These are phyloP conservation scores for Lasiodiplodia citricola DNA, from an alignment of 2,329 filamentous ascomycete species.

Conservation along the genomic window DNA sequence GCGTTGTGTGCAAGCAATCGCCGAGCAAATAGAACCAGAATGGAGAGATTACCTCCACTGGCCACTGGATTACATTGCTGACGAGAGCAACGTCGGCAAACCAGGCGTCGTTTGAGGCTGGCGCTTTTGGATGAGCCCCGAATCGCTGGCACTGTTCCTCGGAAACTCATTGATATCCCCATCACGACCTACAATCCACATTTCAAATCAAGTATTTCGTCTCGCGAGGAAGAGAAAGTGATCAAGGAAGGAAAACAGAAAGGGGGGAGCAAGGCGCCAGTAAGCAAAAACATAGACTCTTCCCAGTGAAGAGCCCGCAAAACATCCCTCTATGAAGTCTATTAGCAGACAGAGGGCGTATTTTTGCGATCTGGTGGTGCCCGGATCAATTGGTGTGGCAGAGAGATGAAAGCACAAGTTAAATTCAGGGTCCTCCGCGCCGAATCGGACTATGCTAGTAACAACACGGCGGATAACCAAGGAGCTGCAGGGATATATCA, in stretches of 20 bases:
- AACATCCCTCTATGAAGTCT: background rate
- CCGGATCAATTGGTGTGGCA: too few relatives aligned
- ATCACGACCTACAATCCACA: background rate
- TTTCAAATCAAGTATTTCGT: background rate
- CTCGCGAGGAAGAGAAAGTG: background rate
- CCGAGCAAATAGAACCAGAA: slow-evolving; percentile 14
- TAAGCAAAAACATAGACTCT: background rate
- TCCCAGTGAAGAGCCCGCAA: background rate
- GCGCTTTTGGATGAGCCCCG: background rate
- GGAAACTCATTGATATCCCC: background rate
- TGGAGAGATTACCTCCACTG: slow-evolving; percentile 25
- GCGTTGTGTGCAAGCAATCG: slow-evolving; percentile 20
- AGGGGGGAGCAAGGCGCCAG: background rate
- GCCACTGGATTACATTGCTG: slow-evolving; percentile 26
- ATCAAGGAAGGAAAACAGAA: background rate
- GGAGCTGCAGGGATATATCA: background rate
- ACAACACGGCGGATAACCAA: background rate
- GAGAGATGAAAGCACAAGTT: too few relatives aligned
- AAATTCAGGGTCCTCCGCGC: background rate
- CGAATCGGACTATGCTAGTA: background rate
- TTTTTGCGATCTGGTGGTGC: background rate
- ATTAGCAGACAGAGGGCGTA: background rate
- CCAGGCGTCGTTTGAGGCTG: slow-evolving; percentile 1
- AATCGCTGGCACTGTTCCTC: background rate
- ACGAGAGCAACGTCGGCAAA: slow-evolving; percentile 16